These are phyloP conservation scores for Chamaecyparis obtusa DNA, from an alignment of 75 land plant genomes.

Conservation along the genomic window DNA sequence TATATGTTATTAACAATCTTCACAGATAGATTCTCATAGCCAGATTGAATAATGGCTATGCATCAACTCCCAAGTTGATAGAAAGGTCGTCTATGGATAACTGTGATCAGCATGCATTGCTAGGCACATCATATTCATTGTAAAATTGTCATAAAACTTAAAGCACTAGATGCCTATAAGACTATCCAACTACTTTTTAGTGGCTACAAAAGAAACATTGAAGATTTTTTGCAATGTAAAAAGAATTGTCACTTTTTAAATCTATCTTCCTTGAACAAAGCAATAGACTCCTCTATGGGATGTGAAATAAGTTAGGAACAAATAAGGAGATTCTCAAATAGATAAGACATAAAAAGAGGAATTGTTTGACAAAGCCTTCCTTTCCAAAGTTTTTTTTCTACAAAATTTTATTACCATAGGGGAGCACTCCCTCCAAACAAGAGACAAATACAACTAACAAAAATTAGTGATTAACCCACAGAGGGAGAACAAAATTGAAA, in stretches of 20 bases:
- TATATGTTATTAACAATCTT: background rate
- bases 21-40: background rate
- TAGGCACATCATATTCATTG: background rate
- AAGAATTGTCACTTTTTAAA: background rate
- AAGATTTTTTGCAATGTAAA: background rate
- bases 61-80: background rate
- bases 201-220: background rate
- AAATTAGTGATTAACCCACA: no score
- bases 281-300: background rate
- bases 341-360: background rate
- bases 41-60: background rate
- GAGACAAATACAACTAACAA: background rate
- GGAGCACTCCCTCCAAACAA: no score
- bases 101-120: background rate
- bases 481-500: no score
- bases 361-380: background rate
- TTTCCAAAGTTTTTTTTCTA: no score
- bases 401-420: no score
- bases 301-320: background rate
- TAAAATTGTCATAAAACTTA: background rate
- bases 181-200: background rate
- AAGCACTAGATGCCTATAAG: background rate
- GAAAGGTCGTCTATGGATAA: background rate
- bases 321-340: background rate
- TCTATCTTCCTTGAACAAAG: background rate